These are phyloP conservation scores for Geoglossum glabrum DNA, from an alignment of 495 filamentous ascomycete species.

Conservation along the genomic window DNA sequence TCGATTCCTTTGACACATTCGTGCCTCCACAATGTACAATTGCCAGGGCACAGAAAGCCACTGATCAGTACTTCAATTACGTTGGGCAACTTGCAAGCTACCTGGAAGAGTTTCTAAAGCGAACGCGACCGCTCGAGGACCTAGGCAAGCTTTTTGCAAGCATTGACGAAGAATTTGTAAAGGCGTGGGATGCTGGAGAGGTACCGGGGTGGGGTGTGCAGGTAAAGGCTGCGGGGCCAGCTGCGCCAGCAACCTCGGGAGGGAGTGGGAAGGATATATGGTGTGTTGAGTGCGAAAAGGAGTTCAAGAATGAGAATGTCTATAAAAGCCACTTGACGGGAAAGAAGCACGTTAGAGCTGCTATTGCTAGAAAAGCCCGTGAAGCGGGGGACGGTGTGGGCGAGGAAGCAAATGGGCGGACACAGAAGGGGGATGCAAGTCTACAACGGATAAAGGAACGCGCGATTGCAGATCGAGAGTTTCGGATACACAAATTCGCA, in stretches of 20 bases:
- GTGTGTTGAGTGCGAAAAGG: slow-evolving; percentile 80
- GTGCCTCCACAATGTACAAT: slow-evolving; percentile 47
- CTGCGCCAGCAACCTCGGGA: slow-evolving; percentile 27
- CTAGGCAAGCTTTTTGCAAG: slow-evolving; percentile 51
- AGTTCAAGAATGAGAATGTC: slow-evolving; percentile 89
- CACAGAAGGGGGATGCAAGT: slow-evolving; percentile 11
- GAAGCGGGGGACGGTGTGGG: slow-evolving; percentile 12
- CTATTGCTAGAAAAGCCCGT: slow-evolving; percentile 30
- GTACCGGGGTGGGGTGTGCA: slow-evolving; percentile 62
- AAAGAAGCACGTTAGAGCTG: slow-evolving; percentile 79
- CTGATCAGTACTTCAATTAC: slow-evolving; percentile 79
- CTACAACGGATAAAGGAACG: slow-evolving; percentile 59
- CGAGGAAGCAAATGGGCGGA: slow-evolving; percentile 10
- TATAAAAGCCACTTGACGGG: slow-evolving; percentile 74
- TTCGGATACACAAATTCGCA: slow-evolving; percentile 55
- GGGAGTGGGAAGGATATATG: slow-evolving; percentile 55
- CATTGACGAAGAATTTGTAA: slow-evolving; percentile 68
- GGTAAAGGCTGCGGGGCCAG: slow-evolving; percentile 19
- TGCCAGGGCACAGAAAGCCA: slow-evolving; percentile 63
- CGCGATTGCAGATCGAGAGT: slow-evolving; percentile 76
- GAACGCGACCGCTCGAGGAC: slow-evolving; percentile 65
- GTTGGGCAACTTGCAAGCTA: slow-evolving; percentile 61
- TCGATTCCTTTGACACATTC: slow-evolving; percentile 76
- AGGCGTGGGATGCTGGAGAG: slow-evolving; percentile 57
- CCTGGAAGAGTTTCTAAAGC: slow-evolving; percentile 66